These are phyloP conservation scores for Coemansia sp. DNA, from an alignment of 192 early-diverging fungal genomes.

Conservation along the genomic window DNA sequence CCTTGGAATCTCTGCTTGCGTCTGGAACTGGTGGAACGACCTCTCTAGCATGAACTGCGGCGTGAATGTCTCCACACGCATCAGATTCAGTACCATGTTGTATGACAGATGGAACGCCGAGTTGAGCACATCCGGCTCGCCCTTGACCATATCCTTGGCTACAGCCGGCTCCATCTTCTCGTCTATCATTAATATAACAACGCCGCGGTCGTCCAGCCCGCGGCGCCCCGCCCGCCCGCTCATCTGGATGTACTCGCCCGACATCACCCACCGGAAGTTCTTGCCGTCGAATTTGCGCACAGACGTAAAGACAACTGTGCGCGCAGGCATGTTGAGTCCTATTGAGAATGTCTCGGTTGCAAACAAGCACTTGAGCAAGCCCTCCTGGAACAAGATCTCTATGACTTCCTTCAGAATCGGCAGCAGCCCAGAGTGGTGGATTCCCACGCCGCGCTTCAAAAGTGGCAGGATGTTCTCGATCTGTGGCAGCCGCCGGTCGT, in stretches of 20 bases:
- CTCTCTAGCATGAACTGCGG: conserved; percentile 91
- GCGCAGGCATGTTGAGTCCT: conserved; percentile 99
- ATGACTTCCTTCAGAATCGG: conserved; percentile 97
- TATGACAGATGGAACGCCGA: conserved; percentile 96
- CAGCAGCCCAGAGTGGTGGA: conserved; percentile 95
- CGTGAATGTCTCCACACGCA: conserved; percentile 91
- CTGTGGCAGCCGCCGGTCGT: conserved; percentile 89
- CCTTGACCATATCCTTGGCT: conserved; percentile 93
- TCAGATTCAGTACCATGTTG: conserved; percentile 95
- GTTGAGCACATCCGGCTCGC: conserved; percentile 79
- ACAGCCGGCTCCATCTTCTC: conserved; percentile 92
- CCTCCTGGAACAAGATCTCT: conserved; percentile 97
- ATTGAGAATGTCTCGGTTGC: conserved; percentile 99
- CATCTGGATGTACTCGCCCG: conserved; percentile 99
- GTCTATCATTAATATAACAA: conserved; percentile 96
- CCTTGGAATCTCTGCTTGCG: conserved; percentile 77
- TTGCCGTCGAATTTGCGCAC: conserved; percentile 94
- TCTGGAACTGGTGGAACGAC: conserved; percentile 94
- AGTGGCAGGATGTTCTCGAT: conserved; percentile 92
- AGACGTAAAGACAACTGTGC: conserved; percentile 95
- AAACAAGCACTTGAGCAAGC: conserved; percentile 96
- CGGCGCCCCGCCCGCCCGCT: conserved; percentile 96
- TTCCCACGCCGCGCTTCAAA: conserved; percentile 90
- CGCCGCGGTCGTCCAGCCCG: conserved; percentile 95
- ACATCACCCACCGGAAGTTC: conserved; percentile 78